These are phyloP conservation scores for Tricholoma sp. DNA, from an alignment of 768 basidiomycete genomes.

Conservation along the genomic window DNA sequence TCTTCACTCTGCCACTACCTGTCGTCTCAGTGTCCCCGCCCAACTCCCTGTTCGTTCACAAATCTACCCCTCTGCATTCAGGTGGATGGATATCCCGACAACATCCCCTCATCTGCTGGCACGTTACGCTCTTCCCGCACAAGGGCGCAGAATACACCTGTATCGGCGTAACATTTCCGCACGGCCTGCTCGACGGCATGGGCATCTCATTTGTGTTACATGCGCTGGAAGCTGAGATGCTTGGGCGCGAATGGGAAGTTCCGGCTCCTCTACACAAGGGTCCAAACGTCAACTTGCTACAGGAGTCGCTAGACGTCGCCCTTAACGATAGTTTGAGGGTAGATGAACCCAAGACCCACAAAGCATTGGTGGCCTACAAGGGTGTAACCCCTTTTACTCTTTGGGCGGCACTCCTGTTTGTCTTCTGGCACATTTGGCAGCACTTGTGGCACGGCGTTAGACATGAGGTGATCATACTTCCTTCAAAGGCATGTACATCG, in stretches of 20 bases:
- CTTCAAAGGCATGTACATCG: conserved; percentile 20
- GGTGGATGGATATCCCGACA: conserved; percentile 26
- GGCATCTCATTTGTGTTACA: conserved; percentile 31
- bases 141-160: conserved; percentile 28
- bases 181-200: conserved; percentile 38
- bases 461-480: conserved; percentile 28
- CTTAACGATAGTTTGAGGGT: conserved; percentile 1
- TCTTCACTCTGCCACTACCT: conserved; percentile 28
- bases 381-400: conserved; percentile 27
- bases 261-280: conserved; percentile 30
- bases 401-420: conserved; percentile 23
- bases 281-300: conserved; percentile 28
- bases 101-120: conserved; percentile 40
- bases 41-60: conserved; percentile 30
- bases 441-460: conserved; percentile 32
- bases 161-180: conserved; percentile 37
- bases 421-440: conserved; percentile 31
- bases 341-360: background rate
- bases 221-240: conserved; percentile 36
- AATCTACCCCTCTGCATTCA: conserved; percentile 33
- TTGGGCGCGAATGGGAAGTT: conserved; percentile 29
- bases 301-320: conserved; percentile 21
- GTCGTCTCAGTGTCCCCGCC: conserved; percentile 30
- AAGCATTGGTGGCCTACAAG: conserved; percentile 2
- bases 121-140: conserved; percentile 36